Percentiles rank a stretch among this genome's conserved stretches.
Evolutionary conservation across 75 land plant species (phyloP).

Genomic region (Isoetes taiwanensis): DNA sequence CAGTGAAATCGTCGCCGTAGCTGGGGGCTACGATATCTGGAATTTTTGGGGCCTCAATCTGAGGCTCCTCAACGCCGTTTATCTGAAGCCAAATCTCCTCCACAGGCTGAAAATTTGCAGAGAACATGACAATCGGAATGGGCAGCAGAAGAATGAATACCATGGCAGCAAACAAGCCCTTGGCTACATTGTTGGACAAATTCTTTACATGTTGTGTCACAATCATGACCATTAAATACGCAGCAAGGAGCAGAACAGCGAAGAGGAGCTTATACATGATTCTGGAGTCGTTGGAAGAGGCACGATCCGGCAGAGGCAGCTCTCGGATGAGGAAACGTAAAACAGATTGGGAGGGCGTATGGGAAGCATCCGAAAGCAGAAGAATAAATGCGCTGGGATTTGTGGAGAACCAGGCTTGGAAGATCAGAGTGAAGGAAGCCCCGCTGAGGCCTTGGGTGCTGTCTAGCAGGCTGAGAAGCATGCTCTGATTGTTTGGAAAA

Average conservation of each 20-base stretch:
- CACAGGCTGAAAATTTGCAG: background rate
- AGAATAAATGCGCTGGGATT: conserved; percentile 13
- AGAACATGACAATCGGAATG: background rate
- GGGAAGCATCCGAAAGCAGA: background rate
- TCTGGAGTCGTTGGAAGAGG: background rate
- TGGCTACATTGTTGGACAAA: background rate
- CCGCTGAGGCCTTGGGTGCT: conserved; percentile 26
- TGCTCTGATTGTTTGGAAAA: conserved; percentile 17
- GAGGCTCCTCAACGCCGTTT: background rate
- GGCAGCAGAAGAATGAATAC: background rate
- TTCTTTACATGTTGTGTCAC: background rate
- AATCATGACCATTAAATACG: background rate
- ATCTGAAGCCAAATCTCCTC: background rate
- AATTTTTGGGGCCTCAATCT: background rate
- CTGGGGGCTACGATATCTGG: background rate
- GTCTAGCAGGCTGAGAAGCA: conserved; percentile 18
- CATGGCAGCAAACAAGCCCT: background rate
- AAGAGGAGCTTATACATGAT: background rate
- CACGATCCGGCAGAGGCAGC: background rate
- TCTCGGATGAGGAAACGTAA: background rate
- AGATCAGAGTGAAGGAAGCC: conserved; percentile 18
- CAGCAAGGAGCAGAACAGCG: background rate
- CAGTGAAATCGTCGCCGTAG: conserved; percentile 61
- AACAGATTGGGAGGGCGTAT: background rate
- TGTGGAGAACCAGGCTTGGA: conserved; percentile 2